Conservation (phyloP, 352 stramenopile genomes). For the Pythium coloratum region DNA sequence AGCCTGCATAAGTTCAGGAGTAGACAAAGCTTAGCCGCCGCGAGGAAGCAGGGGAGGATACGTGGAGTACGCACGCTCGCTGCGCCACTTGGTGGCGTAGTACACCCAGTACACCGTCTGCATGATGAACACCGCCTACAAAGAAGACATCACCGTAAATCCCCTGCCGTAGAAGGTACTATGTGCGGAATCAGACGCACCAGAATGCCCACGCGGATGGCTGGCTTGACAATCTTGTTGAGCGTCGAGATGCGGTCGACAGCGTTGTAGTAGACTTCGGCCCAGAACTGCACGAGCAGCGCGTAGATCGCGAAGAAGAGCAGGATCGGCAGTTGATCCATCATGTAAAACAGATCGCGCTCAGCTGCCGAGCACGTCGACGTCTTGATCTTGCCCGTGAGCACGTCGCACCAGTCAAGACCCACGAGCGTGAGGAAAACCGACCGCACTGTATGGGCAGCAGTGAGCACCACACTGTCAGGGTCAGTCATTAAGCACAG, state of each 20-base stretch:
- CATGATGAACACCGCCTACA: slow-evolving; percentile 54
- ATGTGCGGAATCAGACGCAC: slow-evolving; percentile 30
- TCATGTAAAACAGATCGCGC: slow-evolving; percentile 84
- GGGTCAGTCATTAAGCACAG: neutral
- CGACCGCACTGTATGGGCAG: slow-evolving; percentile 3
- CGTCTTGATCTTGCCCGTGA: slow-evolving; percentile 62
- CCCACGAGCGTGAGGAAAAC: slow-evolving; percentile 75
- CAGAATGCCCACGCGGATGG: slow-evolving; percentile 59
- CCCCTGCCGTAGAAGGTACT: neutral
- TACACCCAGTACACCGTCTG: slow-evolving; percentile 80
- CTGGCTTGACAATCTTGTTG: slow-evolving; percentile 65
- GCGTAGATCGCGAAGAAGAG: slow-evolving; percentile 82
- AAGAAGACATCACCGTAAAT: neutral
- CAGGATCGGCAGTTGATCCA: slow-evolving; percentile 82
- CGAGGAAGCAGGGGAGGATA: neutral
- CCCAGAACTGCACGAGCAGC: slow-evolving; percentile 86
- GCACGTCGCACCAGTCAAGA: slow-evolving; percentile 79
- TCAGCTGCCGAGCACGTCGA: slow-evolving; percentile 58
- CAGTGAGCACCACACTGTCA: neutral
- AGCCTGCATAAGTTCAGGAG: slow-evolving; percentile 33
- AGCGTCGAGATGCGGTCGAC: slow-evolving; percentile 71
- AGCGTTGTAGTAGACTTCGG: slow-evolving; percentile 89
- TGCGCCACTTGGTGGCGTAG: slow-evolving; percentile 70
- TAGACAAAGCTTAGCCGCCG: neutral
- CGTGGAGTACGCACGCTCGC: slow-evolving; percentile 48